phyloP scores from a whole-genome alignment of 2,329 filamentous ascomycete genomes.

The Aspergillus fischeri region DNA sequence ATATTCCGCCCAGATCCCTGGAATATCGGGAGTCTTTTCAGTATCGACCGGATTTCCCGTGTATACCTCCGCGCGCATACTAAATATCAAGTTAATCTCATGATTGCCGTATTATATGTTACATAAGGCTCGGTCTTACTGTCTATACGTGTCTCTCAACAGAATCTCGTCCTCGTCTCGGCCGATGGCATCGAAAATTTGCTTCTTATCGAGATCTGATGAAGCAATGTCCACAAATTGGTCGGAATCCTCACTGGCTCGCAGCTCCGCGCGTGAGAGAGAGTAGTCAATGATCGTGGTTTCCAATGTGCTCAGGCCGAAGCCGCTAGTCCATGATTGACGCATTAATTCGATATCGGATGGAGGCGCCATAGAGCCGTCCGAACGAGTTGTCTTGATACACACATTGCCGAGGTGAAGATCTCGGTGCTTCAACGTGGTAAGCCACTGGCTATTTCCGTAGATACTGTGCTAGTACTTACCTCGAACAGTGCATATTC shows the following conservation, averaged over 20 bases:
- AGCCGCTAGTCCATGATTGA: slow-evolving; percentile 34
- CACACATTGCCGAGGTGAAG: slow-evolving; percentile 66
- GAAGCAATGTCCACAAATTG: slow-evolving; percentile 33
- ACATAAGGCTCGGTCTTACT: slow-evolving; percentile 25
- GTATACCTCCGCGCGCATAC: slow-evolving; percentile 41
- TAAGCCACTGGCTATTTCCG: not conserved
- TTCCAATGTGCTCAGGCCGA: slow-evolving; percentile 54
- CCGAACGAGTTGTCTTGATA: slow-evolving; percentile 39
- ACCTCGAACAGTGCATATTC: slow-evolving; percentile 57
- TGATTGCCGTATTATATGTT: slow-evolving; percentile 1
- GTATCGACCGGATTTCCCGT: slow-evolving; percentile 41
- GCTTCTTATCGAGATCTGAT: slow-evolving; percentile 41
- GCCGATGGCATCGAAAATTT: slow-evolving; percentile 41
- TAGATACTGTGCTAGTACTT: slow-evolving; percentile 3
- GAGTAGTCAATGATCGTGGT: slow-evolving; percentile 67
- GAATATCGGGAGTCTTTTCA: slow-evolving; percentile 30
- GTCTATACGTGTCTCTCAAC: slow-evolving; percentile 40
- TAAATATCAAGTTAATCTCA: slow-evolving; percentile 11
- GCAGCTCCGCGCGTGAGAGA: slow-evolving; percentile 57
- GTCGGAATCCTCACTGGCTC: slow-evolving; percentile 19
- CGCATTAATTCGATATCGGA: slow-evolving; percentile 27
- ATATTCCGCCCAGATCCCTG: slow-evolving; percentile 51
- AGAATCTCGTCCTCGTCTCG: slow-evolving; percentile 39
- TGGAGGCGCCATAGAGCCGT: slow-evolving; percentile 31
- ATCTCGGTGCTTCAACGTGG: slow-evolving; percentile 52